Base-by-base conservation (phyloP, 768 basidiomycete species). In the Pulveroboletus frians region DNA sequence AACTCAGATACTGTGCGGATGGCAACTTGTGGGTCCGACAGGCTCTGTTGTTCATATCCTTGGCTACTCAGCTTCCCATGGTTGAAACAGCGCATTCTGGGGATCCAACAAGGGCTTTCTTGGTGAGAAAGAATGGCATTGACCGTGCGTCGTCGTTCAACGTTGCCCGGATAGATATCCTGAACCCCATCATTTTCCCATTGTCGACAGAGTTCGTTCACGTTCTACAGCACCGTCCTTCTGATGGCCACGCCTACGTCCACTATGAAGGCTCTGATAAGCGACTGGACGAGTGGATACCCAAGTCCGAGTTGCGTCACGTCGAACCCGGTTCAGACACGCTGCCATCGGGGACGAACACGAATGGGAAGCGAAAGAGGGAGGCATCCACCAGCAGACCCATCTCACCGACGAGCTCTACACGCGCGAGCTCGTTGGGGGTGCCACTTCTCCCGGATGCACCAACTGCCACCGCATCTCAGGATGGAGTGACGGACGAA, bases 251-350 rank as follows among this genome's bases (percentile, higher is more conserved):
- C 49, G 76, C 78, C 49, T 85, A 83, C 59, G 84, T 89, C n/a
- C 85, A 87, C 69, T 88, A 85, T 62, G 63, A 80, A 43, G 76
- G 78, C 59, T 71, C 75, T 18, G 87, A 90, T 71, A 84, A 85
- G 63, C 74, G 84, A 11, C 69, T 87, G 56, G 87, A 89, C 63
- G 84, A 85, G 61, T 89, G 87, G 88, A 68, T 86, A 18, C 69
- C 77, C 4, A 76, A 75, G 53, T 63, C 66, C 18, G 53, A 66
- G 39, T 68, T 80, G 53, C 51, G 36, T 47, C 51, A 42, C 43
- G 52, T 53, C n/a, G 70, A 63, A 42, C 65, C 63, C 39, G 62
- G 39, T 56, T 52, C 47, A 10, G 57, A 59, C 27, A 43, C 39
- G 44, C 34, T 53, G 49, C 43, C 52, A 44, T 56, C 49, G 5